Evolutionary conservation across 106 monocot species (phyloP).

Genomic region (Hemerocallis citrina): DNA sequence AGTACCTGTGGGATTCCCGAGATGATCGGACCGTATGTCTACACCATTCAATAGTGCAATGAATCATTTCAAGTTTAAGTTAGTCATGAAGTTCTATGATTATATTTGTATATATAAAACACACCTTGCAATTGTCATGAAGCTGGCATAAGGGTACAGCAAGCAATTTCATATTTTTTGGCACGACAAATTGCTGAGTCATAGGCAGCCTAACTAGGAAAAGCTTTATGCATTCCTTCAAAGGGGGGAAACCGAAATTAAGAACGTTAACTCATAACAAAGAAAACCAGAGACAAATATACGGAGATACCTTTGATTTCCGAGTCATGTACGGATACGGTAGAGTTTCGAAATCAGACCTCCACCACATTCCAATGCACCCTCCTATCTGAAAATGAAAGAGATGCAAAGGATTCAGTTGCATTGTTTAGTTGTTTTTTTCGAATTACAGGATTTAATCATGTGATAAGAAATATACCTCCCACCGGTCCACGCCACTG

Average conservation of each 20-base stretch:
- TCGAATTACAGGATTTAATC: background rate
- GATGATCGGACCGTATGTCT: slow-evolving; percentile 57
- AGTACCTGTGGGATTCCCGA: slow-evolving; percentile 43
- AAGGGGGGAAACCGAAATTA: background rate
- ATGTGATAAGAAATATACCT: slow-evolving; percentile 9
- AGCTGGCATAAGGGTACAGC: slow-evolving; percentile 52
- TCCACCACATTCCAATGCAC: slow-evolving; percentile 62
- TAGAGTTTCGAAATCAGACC: slow-evolving; percentile 39
- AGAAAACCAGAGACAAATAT: background rate
- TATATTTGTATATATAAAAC: background rate
- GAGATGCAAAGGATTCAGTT: background rate
- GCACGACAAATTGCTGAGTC: slow-evolving; percentile 27
- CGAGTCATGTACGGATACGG: slow-evolving; percentile 39
- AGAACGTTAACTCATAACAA: no score
- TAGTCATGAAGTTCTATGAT: background rate
- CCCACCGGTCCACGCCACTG: slow-evolving; percentile 24
- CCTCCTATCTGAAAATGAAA: slow-evolving; percentile 26
- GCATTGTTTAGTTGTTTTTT: background rate
- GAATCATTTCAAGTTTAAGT: background rate
- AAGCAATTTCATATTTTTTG: slow-evolving; percentile 46
- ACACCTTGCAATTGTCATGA: slow-evolving; percentile 44
- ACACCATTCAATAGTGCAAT: background rate
- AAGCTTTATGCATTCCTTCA: slow-evolving; percentile 56
- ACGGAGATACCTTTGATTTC: slow-evolving; percentile 19
- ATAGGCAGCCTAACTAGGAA: slow-evolving; percentile 35